Percentiles rank a stretch among this genome's conserved stretches.
Conservation (phyloP, 169 alveolate genomes). For the Plasmodium reichenowi region DNA sequence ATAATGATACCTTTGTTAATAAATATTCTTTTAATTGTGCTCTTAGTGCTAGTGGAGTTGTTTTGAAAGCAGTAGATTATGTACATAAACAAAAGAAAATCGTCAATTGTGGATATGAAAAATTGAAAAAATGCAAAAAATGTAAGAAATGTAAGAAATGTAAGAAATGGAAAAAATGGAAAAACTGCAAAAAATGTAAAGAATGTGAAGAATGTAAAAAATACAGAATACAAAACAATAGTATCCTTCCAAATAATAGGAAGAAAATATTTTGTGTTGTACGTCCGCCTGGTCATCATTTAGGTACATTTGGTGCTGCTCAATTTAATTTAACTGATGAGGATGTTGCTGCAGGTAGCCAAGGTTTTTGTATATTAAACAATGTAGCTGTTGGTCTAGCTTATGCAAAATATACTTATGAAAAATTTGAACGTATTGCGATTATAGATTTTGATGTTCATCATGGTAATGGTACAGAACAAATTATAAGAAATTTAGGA, state of each 20-base stretch:
- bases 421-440: conserved; percentile 94
- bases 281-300: conserved; percentile 99
- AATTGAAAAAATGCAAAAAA: too few species aligned
- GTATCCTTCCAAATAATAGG: not conserved
- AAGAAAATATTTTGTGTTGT: conserved; percentile 84
- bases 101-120: too few species aligned
- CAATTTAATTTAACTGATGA: conserved; percentile 83
- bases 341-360: conserved; percentile 91
- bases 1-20: conserved; percentile 69
- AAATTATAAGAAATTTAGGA: conserved; percentile 91
- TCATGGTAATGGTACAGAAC: conserved; percentile 99
- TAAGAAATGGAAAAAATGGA: too few species aligned
- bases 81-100: conserved; percentile 20
- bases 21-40: conserved; percentile 73
- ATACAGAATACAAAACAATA: too few species aligned
- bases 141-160: too few species aligned
- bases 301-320: conserved; percentile 97
- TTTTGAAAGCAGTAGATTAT: conserved; percentile 71
- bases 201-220: too few species aligned
- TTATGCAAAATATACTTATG: conserved; percentile 93
- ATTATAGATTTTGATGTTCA: conserved; percentile 99
- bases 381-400: conserved; percentile 99
- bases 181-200: too few species aligned
- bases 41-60: conserved; percentile 65
- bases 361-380: conserved; percentile 98